These are phyloP conservation scores for Phytophthora sp. DNA, from an alignment of 352 stramenopile species.

Conservation along the genomic window DNA sequence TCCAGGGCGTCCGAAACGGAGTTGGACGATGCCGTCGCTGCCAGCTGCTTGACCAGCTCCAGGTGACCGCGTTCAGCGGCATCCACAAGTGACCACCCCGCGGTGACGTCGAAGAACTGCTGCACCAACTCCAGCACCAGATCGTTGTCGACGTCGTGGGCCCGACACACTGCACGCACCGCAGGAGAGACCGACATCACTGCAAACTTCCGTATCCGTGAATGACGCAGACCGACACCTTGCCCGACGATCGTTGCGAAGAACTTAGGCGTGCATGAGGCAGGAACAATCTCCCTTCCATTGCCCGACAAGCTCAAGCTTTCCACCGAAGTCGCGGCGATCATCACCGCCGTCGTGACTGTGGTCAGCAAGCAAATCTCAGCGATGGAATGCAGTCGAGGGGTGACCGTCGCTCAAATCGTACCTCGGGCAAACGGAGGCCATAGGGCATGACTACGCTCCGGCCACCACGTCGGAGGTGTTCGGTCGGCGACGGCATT, in stretches of 20 bases:
- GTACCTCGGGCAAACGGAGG: conserved; percentile 1
- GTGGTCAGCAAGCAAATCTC: neutral
- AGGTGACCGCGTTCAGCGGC: conserved; percentile 48
- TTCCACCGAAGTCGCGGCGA: no score
- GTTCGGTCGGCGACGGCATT: no score
- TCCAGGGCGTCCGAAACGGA: conserved; percentile 26
- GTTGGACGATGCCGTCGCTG: neutral
- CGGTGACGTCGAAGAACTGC: conserved; percentile 48
- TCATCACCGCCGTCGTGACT: neutral
- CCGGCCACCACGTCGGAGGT: neutral
- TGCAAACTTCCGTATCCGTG: neutral
- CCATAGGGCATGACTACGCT: conserved; percentile 7
- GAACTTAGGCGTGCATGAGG: neutral
- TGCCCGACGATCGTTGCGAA: neutral
- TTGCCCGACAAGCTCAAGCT: no score
- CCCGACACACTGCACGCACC: conserved; percentile 46
- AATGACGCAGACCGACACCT: neutral
- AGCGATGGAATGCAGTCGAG: neutral
- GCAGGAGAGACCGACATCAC: conserved; percentile 33
- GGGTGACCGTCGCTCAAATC: no score
- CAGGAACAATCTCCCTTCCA: neutral
- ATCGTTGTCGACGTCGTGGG: conserved; percentile 26
- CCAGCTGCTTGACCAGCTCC: conserved; percentile 39
- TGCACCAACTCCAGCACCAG: conserved; percentile 46
- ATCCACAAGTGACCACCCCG: conserved; percentile 39